phyloP scores from a whole-genome alignment of 139 green algal genomes.

The Micractinium sp. region DNA sequence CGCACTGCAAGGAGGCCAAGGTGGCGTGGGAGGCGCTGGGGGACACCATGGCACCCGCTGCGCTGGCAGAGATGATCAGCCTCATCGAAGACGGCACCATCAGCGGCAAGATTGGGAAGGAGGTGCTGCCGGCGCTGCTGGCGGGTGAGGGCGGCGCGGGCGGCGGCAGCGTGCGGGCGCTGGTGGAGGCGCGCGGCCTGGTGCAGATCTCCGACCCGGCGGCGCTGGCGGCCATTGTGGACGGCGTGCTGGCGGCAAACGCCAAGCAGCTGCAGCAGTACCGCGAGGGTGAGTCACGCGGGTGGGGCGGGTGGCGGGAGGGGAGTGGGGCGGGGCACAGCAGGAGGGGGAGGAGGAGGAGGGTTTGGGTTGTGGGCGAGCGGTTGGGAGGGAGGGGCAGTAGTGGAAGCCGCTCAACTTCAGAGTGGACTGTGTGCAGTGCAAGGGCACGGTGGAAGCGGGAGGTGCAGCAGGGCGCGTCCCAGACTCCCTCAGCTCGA shows the following conservation, averaged over 20 bases:
- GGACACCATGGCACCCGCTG: slow-evolving; percentile 52
- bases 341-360: too few species aligned
- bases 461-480: not conserved
- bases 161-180: slow-evolving; percentile 55
- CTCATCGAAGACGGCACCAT: slow-evolving; percentile 92
- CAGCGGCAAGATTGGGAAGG: slow-evolving; percentile 98
- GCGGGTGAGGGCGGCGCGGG: slow-evolving; percentile 62
- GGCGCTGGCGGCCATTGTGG: slow-evolving; percentile 80
- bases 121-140: slow-evolving; percentile 88
- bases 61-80: slow-evolving; percentile 89
- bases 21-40: slow-evolving; percentile 54
- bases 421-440: not conserved
- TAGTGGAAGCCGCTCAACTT: too few species aligned
- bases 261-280: slow-evolving; percentile 87
- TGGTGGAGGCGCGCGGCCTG: slow-evolving; percentile 75
- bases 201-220: slow-evolving; percentile 88
- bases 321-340: not conserved
- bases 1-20: slow-evolving; percentile 72
- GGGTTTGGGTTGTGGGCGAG: not conserved
- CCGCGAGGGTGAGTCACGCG: slow-evolving; percentile 28
- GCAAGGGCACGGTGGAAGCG: not conserved
- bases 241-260: slow-evolving; percentile 82
- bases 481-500: not conserved
- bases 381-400: too few species aligned
- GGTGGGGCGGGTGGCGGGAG: not conserved